Evolutionary conservation across 140 eudicot genomes (phyloP).

Genomic region (Cichorium intybus): DNA sequence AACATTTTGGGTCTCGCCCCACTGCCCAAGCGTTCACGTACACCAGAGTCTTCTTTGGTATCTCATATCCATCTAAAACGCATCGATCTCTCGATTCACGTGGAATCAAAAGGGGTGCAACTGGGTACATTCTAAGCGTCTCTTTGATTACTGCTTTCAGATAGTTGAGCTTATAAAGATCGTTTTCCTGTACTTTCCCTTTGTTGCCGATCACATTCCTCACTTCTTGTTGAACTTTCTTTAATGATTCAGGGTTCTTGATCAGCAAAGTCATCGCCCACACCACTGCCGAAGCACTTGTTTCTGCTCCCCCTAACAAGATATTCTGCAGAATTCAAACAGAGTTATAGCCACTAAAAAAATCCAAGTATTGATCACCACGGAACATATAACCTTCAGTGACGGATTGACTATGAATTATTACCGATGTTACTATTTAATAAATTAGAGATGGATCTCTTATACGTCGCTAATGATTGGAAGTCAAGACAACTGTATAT

Average conservation of each 20-base stretch:
- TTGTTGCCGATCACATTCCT: slow-evolving; percentile 15
- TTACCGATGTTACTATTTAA: too few relatives aligned
- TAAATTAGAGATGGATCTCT: too few relatives aligned
- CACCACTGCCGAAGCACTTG: slow-evolving; percentile 24
- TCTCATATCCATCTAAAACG: slow-evolving; percentile 18
- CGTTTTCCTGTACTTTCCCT: slow-evolving; percentile 20
- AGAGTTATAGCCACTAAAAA: not conserved
- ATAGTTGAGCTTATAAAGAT: slow-evolving; percentile 23
- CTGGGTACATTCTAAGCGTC: slow-evolving; percentile 28
- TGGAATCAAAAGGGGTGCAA: slow-evolving; percentile 28
- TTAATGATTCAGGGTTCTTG: slow-evolving; percentile 28
- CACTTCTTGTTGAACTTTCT: slow-evolving; percentile 33
- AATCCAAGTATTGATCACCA: too few relatives aligned
- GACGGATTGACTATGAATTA: too few relatives aligned
- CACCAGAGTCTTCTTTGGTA: slow-evolving; percentile 28
- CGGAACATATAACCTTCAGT: too few relatives aligned
- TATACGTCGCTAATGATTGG: too few relatives aligned
- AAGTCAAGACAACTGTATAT: too few relatives aligned
- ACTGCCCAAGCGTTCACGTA: slow-evolving; percentile 33
- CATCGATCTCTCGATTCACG: slow-evolving; percentile 18
- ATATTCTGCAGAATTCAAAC: slow-evolving; percentile 16
- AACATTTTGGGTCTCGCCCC: slow-evolving; percentile 35
- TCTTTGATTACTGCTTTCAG: slow-evolving; percentile 37
- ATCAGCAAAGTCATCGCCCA: slow-evolving; percentile 40
- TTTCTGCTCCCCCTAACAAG: slow-evolving; percentile 34